These are phyloP conservation scores for Gracilaria gracilis DNA, from an alignment of 23 red algal species.

Conservation along the genomic window DNA sequence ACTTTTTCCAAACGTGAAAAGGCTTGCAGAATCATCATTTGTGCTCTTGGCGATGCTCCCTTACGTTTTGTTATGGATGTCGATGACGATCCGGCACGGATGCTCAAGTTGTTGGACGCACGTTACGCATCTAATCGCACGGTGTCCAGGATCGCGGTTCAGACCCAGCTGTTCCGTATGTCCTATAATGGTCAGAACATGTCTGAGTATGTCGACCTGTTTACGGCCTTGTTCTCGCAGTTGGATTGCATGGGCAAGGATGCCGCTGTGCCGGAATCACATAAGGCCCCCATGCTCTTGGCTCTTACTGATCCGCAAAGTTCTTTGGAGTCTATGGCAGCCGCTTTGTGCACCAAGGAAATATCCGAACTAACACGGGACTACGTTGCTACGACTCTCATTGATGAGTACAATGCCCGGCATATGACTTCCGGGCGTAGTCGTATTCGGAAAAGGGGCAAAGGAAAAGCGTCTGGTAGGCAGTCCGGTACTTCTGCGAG, in stretches of 20 bases:
- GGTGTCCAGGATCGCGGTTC: conserved; percentile 14
- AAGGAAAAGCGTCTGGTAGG: not conserved
- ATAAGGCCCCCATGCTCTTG: conserved; percentile 39
- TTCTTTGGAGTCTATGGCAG: conserved; percentile 35
- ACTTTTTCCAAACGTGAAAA: conserved; percentile 22
- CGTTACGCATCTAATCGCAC: conserved; percentile 27
- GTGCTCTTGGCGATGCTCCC: conserved; percentile 24
- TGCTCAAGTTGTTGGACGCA: conserved; percentile 33
- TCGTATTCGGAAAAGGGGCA: not conserved
- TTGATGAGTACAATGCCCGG: conserved; percentile 14
- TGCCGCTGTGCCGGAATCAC: not conserved
- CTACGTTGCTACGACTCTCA: conserved; percentile 32
- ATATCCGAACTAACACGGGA: conserved; percentile 10
- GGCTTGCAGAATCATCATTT: conserved; percentile 1
- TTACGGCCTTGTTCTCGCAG: conserved; percentile 14
- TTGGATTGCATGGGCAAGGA: conserved; percentile 28
- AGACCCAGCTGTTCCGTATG: conserved; percentile 41
- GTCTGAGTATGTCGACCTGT: conserved; percentile 38
- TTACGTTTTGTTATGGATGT: conserved; percentile 39
- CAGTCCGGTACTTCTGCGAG: not conserved
- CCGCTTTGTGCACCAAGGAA: conserved; percentile 29
- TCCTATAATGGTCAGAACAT: conserved; percentile 39
- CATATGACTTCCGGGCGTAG: too few species aligned
- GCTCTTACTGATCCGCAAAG: not conserved
- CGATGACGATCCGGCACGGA: conserved; percentile 17